These are phyloP conservation scores for Apophysomyces variabilis DNA, from an alignment of 371 early-diverging fungal species.

Conservation along the genomic window DNA sequence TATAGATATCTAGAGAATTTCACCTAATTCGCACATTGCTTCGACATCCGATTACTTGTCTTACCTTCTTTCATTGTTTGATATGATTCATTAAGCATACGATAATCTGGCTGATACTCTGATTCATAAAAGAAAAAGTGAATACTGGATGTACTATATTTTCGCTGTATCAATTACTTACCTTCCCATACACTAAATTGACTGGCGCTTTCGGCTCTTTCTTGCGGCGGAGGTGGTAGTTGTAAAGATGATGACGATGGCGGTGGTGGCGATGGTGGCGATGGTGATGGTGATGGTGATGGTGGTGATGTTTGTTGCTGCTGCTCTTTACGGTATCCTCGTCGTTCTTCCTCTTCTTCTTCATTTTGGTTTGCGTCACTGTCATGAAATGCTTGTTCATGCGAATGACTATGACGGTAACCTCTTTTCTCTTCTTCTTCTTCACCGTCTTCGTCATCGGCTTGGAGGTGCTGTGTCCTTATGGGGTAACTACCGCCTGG, in stretches of 20 bases:
- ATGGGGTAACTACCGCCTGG: background rate
- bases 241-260: background rate
- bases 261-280: background rate
- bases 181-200: conserved; percentile 20
- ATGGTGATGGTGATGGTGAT: background rate
- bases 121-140: background rate
- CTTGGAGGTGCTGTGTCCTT: background rate
- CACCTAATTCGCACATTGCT: background rate
- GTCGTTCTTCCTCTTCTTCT: conserved; percentile 9
- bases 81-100: conserved; percentile 36
- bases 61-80: conserved; percentile 28
- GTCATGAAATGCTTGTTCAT: background rate
- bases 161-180: background rate
- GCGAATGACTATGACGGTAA: background rate
- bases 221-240: conserved; percentile 1
- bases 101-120: conserved; percentile 40
- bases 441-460: conserved; percentile 7
- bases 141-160: background rate
- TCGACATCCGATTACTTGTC: background rate
- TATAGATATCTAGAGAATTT: conserved; percentile 27
- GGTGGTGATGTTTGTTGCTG: background rate
- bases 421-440: too few relatives aligned
- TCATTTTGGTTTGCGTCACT: background rate
- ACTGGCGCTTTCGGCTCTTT: background rate
- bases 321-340: conserved; percentile 5